Evolutionary conservation across 2,329 filamentous ascomycete genomes (phyloP), one percentile per base, ranked within the genome.

Genomic region (Aspergillus sp.): DNA sequence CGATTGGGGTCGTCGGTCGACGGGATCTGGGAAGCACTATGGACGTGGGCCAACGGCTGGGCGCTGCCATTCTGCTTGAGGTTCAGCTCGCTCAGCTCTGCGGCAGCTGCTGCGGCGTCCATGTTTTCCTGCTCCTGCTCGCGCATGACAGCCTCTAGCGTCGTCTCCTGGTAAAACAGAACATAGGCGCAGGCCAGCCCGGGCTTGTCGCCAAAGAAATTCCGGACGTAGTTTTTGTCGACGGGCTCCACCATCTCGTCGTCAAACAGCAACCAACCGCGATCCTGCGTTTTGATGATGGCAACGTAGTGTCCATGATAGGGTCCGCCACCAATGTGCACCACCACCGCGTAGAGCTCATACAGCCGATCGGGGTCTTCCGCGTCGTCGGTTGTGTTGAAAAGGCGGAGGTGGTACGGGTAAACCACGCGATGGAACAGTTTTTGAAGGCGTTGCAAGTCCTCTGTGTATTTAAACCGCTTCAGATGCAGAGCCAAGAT

Each of bases 221-320:
- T 97, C 65, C 90, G 87, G 42, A 99, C 95, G 71, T 96, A 99
- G 72, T 90, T 89, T 76, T 97, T 97, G 75, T 97, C 92, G 5
- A 99, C 95, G 0, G 95, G 95, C 74, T 99, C 95, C 4, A 99
- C 95, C 87, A 98, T 92, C 78, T 99, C 95, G 70, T 99, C 95
- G 68, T 99, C 95, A 68, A 99, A 99, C 6, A 99, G 80, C 47
- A 99, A 80, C 95, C 95, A 99, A 29, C 95, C 95, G 55, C 91
- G 87, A 72, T 98, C 95, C 71, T 96, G 89, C 0, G 95, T 98
- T 78, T 99, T 99, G 80, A 99, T 93, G 56, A 99, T 95, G 5
- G 93, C 92, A 32, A 99, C 92, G 69, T 99, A 99, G 75, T 99
- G 95, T 4, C 95, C 95, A 72, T 99, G 95, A 71, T 97, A 97